Percentiles rank a stretch among this genome's conserved stretches.
phyloP scores from a whole-genome alignment of 2,329 filamentous ascomycete species.

The Dactylellina drechsleri region DNA sequence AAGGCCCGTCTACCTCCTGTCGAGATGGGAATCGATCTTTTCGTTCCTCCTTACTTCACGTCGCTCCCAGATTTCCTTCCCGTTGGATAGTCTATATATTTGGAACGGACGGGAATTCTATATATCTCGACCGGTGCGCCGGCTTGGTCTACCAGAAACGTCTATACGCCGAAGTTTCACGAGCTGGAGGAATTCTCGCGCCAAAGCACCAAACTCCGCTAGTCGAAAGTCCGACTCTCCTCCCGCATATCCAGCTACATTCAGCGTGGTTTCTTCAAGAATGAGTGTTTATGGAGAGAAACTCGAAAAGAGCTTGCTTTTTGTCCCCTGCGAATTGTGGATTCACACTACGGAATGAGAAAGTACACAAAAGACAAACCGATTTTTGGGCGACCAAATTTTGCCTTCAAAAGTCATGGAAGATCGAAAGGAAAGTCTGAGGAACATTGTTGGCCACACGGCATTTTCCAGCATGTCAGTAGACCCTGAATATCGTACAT shows the following conservation, averaged over 20 bases:
- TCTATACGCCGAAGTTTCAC: neutral
- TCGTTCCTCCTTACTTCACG: neutral
- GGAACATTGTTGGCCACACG: neutral
- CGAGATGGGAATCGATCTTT: neutral
- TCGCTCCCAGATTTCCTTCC: neutral
- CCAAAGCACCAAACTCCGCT: neutral
- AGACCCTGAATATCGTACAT: constrained; percentile 16
- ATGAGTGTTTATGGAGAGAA: neutral
- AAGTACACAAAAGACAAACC: constrained; percentile 24
- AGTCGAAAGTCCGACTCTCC: neutral
- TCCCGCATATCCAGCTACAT: neutral
- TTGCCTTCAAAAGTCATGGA: neutral
- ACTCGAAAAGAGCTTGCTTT: neutral
- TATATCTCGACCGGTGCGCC: too few relatives aligned
- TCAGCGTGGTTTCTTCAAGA: neutral
- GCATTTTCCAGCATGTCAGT: neutral
- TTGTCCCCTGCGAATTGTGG: neutral
- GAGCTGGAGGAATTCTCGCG: neutral
- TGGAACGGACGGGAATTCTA: too few relatives aligned
- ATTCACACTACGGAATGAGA: constrained; percentile 5
- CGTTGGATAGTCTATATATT: neutral
- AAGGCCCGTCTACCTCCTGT: neutral
- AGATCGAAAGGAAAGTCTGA: neutral
- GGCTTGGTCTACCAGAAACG: too few relatives aligned
- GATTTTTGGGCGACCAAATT: neutral